phyloP scores from a whole-genome alignment of 2,329 filamentous ascomycete genomes.

The Zarea fungicola region DNA sequence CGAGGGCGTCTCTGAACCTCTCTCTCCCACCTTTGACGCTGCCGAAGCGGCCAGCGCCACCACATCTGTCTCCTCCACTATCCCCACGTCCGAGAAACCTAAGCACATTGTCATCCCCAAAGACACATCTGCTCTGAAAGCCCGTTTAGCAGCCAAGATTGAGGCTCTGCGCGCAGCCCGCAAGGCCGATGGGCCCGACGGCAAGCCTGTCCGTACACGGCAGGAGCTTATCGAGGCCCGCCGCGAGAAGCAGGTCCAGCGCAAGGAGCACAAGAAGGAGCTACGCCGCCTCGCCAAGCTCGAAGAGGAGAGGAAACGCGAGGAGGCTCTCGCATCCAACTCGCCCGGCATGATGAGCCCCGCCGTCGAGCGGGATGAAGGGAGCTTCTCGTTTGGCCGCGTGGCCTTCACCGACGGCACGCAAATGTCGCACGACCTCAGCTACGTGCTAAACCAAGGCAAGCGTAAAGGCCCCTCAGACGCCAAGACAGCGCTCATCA shows the following conservation, averaged over 20 bases:
- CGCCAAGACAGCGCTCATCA: slow-evolving; percentile 77
- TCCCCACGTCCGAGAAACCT: slow-evolving; percentile 54
- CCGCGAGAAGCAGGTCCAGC: slow-evolving; percentile 78
- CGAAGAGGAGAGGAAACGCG: slow-evolving; percentile 66
- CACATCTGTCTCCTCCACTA: slow-evolving; percentile 65
- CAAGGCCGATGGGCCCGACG: slow-evolving; percentile 80
- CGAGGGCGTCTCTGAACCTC: slow-evolving; percentile 45
- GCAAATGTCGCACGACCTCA: slow-evolving; percentile 67
- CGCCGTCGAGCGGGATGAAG: slow-evolving; percentile 44
- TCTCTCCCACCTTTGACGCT: slow-evolving; percentile 53
- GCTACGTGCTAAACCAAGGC: slow-evolving; percentile 44
- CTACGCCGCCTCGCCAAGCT: slow-evolving; percentile 69
- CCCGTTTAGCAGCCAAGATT: slow-evolving; percentile 75
- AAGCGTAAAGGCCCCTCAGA: slow-evolving; percentile 83
- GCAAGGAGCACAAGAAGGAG: slow-evolving; percentile 86
- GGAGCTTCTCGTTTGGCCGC: slow-evolving; percentile 75
- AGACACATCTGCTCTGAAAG: slow-evolving; percentile 69
- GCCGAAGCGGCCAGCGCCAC: slow-evolving; percentile 50
- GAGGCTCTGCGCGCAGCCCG: slow-evolving; percentile 78
- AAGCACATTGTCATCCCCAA: slow-evolving; percentile 63
- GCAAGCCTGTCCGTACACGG: slow-evolving; percentile 71
- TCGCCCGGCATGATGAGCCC: slow-evolving; percentile 57
- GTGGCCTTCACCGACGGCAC: slow-evolving; percentile 88
- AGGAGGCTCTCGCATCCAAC: slow-evolving; percentile 58
- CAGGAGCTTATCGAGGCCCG: slow-evolving; percentile 90